Conservation (phyloP, 768 basidiomycete genomes). For the Termitomyces sp. region DNA sequence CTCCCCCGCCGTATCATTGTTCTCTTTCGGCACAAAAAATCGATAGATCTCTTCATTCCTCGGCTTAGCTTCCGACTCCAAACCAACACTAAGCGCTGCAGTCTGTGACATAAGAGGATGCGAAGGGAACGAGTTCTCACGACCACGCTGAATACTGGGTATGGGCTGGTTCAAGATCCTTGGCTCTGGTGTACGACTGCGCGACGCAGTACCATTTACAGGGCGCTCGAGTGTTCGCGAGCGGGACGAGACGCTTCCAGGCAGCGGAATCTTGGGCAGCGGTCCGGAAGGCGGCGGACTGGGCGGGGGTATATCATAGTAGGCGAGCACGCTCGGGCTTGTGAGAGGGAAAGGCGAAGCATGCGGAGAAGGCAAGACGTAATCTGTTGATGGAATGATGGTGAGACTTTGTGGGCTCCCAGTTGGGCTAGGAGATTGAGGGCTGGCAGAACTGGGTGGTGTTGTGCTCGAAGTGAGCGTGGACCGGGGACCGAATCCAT, state of each 20-base stretch:
- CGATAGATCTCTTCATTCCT: constrained; percentile 28
- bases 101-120: constrained; percentile 27
- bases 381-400: constrained; percentile 24
- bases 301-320: constrained; percentile 46
- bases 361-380: constrained; percentile 26
- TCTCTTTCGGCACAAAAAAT: constrained; percentile 9
- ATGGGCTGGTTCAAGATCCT: constrained; percentile 8
- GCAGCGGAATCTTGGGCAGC: constrained; percentile 30
- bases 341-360: constrained; percentile 17
- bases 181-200: constrained; percentile 9
- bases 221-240: constrained; percentile 3
- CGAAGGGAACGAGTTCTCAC: constrained; percentile 46
- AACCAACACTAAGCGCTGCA: constrained; percentile 15
- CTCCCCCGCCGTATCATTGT: constrained; percentile 1
- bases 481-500: background rate
- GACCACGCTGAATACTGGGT: constrained; percentile 34
- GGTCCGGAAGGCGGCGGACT: constrained; percentile 44
- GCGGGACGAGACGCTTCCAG: constrained; percentile 2
- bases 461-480: background rate
- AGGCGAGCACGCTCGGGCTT: constrained; percentile 35
- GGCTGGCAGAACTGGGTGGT: constrained; percentile 1
- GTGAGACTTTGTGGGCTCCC: constrained; percentile 3
- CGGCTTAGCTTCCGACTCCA: constrained; percentile 20
- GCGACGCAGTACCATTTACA: constrained; percentile 1
- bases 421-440: constrained; percentile 3